These are phyloP conservation scores for Thalia dealbata DNA, from an alignment of 176 grass and related monocot species.

Conservation along the genomic window DNA sequence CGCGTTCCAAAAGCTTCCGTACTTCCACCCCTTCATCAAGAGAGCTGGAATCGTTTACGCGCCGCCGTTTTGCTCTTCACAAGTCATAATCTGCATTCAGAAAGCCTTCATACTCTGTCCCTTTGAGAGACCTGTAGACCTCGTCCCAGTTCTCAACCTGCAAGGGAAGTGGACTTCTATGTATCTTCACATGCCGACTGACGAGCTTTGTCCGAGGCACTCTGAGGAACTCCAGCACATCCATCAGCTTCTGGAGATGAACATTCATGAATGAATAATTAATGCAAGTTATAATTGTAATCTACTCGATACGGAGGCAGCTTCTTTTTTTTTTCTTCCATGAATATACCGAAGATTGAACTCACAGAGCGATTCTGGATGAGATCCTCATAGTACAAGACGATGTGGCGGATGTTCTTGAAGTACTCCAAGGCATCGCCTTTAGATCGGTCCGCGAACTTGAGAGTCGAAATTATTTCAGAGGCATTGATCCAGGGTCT, in stretches of 20 bases:
- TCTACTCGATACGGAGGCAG: too few species aligned
- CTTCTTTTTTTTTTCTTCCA: too few species aligned
- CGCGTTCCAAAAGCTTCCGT: too few species aligned
- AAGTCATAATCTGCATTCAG: slow-evolving; percentile 40
- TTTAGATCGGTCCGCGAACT: slow-evolving; percentile 38
- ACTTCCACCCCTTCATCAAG: too few species aligned
- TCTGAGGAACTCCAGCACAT: slow-evolving; percentile 77
- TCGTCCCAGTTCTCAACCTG: slow-evolving; percentile 78
- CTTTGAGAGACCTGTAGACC: slow-evolving; percentile 56
- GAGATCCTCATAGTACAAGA: slow-evolving; percentile 88
- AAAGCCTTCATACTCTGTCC: slow-evolving; percentile 51
- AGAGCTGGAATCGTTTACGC: too few species aligned
- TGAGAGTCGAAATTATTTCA: slow-evolving; percentile 49
- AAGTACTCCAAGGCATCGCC: slow-evolving; percentile 52
- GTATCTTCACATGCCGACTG: slow-evolving; percentile 84
- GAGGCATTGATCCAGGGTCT: slow-evolving; percentile 59
- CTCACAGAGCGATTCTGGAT: slow-evolving; percentile 60
- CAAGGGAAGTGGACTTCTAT: slow-evolving; percentile 46
- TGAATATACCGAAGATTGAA: neutral
- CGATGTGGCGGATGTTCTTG: slow-evolving; percentile 52
- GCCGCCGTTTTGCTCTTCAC: too few species aligned
- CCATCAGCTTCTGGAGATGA: slow-evolving; percentile 62
- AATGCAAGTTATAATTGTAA: neutral
- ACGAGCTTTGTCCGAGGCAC: slow-evolving; percentile 51
- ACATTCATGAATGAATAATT: neutral